Base-by-base conservation (phyloP, 2,329 filamentous ascomycete species). In the Alternaria brassicicola region DNA sequence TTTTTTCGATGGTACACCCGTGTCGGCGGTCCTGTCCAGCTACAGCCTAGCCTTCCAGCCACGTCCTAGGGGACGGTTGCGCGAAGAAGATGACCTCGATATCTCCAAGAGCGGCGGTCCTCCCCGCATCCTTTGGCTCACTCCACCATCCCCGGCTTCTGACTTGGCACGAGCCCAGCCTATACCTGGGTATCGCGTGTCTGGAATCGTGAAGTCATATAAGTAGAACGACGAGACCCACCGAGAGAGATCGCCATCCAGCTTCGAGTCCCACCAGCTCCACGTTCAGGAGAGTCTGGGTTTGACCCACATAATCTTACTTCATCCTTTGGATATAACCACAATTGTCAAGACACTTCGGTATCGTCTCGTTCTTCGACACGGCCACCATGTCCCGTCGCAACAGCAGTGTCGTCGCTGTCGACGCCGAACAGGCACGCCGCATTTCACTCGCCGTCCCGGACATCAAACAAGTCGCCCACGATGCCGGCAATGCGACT, bases 401-500 rank as follows among this genome's bases (percentile, higher is more conserved):
- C 57, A 73, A 73, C 56, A 72, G 66, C 66, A 71, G 63, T 52
- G 68, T 75, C 55, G 69, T 75, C 57, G 67, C 63, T 26, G 64
- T 73, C 56, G 73, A 76, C 62, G 51, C 60, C 17, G 71, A 75
- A 25, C 68, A 75, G 55, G 65, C 63, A 15, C 70, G 72, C 54
- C 65, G 65, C 46, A 66, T 76, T 56, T 73, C 70, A 7, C 15
- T 71, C 45, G 63, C 64, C 42, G 69, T 73, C 56, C 63, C 65
- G 9, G 70, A 75, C 57, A 62, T 73, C 54, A 64, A 61, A 35
- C 57, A 70, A 33, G 66, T 75, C 52, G 64, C 67, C 45, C 54
- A 65, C 26, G 70, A 72, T 65, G 74, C 74, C 58, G 68, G 68
- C 61, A 72, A 68, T 61, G 77, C 75, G 25, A 80, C 81, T 17